phyloP scores from a whole-genome alignment of 2,329 filamentous ascomycete species.

The Fusarium brachygibbosum region DNA sequence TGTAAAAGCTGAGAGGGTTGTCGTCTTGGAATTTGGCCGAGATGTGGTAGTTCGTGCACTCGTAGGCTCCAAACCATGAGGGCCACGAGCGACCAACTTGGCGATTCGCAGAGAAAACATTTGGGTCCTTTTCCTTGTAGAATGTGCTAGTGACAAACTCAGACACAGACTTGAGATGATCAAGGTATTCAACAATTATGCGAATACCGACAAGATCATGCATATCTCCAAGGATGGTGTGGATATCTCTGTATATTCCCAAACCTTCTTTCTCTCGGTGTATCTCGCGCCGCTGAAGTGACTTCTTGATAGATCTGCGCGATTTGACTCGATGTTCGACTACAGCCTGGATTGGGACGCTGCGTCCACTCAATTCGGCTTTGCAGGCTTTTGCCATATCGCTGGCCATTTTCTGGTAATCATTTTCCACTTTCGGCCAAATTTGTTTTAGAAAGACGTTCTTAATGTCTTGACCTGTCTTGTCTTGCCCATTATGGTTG shows the following conservation, averaged over 20 bases:
- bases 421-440: not conserved
- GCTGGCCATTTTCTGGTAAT: not conserved
- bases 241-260: not conserved
- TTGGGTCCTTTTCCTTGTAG: not conserved
- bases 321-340: not conserved
- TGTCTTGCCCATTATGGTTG: too few species aligned
- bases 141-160: not conserved
- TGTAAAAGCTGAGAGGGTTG: not conserved
- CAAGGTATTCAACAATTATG: not conserved
- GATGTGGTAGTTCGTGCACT: not conserved
- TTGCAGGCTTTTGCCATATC: not conserved
- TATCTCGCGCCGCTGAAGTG: not conserved
- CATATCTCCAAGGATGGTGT: not conserved
- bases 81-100: not conserved
- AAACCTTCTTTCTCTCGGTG: too few species aligned
- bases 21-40: not conserved
- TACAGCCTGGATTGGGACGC: not conserved
- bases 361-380: too few species aligned
- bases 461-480: not conserved
- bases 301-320: not conserved
- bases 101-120: not conserved
- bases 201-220: not conserved
- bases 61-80: not conserved
- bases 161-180: too few species aligned
- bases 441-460: not conserved